Conservation (phyloP, 116 monocot genomes). For the Zostera marina region DNA sequence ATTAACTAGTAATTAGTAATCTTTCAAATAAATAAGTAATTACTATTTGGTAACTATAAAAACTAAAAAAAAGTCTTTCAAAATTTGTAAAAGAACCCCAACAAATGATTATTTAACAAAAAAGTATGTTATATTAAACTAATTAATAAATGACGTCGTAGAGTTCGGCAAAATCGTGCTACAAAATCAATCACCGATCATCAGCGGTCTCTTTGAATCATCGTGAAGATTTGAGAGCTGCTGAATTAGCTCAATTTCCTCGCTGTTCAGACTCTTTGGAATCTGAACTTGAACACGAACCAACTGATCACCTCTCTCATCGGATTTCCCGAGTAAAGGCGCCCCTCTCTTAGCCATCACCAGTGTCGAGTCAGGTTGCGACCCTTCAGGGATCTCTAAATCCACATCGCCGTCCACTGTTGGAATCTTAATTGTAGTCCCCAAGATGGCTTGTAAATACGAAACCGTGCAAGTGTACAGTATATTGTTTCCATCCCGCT, state of each 20-base stretch:
- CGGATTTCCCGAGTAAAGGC: conserved; percentile 65
- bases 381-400: conserved; percentile 78
- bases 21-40: no score
- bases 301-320: conserved; percentile 75
- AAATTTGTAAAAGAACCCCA: no score
- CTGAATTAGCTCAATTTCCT: conserved; percentile 84
- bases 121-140: no score
- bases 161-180: no score
- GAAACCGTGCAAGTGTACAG: conserved; percentile 84
- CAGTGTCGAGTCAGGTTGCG: conserved; percentile 76
- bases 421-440: conserved; percentile 71
- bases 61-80: no score
- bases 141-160: no score
- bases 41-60: no score
- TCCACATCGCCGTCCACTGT: conserved; percentile 87
- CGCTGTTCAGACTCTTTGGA: conserved; percentile 66
- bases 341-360: conserved; percentile 98
- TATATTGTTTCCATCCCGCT: conserved; percentile 77
- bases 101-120: no score
- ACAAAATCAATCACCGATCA: conserved; percentile 18
- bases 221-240: conserved; percentile 67
- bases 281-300: conserved; percentile 93
- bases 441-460: conserved; percentile 72
- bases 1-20: no score
- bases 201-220: conserved; percentile 31